Conservation (phyloP, 176 grass and related monocot species). For the Dactylis glomerata region DNA sequence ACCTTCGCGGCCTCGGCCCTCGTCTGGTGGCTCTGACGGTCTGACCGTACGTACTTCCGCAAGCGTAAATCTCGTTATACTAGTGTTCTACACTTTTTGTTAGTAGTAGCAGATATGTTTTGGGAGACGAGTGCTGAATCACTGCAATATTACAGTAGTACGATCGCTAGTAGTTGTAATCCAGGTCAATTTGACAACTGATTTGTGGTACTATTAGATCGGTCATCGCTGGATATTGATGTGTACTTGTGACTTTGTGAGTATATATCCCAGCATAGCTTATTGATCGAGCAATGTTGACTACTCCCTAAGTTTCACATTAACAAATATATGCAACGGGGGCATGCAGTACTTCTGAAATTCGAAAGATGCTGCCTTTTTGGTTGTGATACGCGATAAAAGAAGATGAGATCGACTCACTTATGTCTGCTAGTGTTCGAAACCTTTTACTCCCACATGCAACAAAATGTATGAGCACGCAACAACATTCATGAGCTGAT, state of each 20-base stretch:
- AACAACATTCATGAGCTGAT: background rate
- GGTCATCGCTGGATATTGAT: background rate
- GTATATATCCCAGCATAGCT: background rate
- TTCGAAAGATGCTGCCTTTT: too few relatives aligned
- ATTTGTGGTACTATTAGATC: background rate
- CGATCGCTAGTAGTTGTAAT: background rate
- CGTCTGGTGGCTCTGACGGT: background rate
- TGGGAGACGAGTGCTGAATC: background rate
- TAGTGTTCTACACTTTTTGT: background rate
- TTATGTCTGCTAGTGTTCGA: background rate
- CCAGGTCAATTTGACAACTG: background rate
- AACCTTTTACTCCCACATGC: background rate
- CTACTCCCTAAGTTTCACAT: too few relatives aligned
- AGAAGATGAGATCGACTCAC: background rate
- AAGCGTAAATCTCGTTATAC: background rate
- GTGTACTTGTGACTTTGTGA: background rate
- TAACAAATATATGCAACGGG: background rate
- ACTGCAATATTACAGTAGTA: too few relatives aligned
- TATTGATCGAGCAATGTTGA: background rate
- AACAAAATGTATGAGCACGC: background rate
- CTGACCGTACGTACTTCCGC: background rate
- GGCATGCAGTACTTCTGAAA: too few relatives aligned
- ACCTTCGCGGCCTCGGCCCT: background rate
- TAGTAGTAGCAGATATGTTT: background rate
- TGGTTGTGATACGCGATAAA: too few relatives aligned